Conservation (phyloP, 2,329 filamentous ascomycete species). For the Peltaster fructicola region DNA sequence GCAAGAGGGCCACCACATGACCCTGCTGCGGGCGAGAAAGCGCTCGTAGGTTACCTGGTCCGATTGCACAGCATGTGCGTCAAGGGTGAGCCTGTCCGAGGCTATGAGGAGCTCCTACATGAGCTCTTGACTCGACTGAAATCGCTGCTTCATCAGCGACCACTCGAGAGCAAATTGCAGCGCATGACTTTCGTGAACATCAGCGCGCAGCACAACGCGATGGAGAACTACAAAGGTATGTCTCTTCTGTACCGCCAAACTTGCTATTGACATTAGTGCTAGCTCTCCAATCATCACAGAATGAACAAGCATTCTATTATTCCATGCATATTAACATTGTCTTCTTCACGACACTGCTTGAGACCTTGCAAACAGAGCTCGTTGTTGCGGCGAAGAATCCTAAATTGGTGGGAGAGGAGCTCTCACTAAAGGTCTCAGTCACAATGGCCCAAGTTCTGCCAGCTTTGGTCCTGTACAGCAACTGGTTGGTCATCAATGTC, state of each 20-base stretch:
- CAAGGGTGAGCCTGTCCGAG: constrained; percentile 54
- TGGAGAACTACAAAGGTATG: constrained; percentile 40
- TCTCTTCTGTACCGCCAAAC: constrained; percentile 1
- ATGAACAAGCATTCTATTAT: constrained; percentile 34
- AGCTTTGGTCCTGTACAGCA: constrained; percentile 47
- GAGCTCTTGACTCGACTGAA: constrained; percentile 68
- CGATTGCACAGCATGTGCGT: constrained; percentile 74
- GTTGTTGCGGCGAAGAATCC: constrained; percentile 17
- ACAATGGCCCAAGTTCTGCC: constrained; percentile 45
- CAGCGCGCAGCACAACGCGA: constrained; percentile 59
- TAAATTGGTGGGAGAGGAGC: constrained; percentile 5
- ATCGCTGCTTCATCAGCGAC: constrained; percentile 51
- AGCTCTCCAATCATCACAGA: constrained; percentile 11
- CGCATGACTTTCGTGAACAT: constrained; percentile 79
- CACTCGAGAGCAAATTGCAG: constrained; percentile 46
- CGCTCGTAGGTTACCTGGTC: constrained; percentile 65
- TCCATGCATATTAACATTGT: constrained; percentile 63
- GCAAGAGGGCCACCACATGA: constrained; percentile 21
- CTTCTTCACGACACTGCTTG: constrained; percentile 55
- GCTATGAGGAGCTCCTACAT: constrained; percentile 65
- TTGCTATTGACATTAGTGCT: constrained; percentile 1
- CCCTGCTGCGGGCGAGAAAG: constrained; percentile 39
- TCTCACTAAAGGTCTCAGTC: constrained; percentile 36
- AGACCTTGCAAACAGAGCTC: constrained; percentile 52
- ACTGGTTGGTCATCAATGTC: constrained; percentile 44